Evolutionary conservation across 148 eudicot species (phyloP).

Genomic region (Camellia sinensis): DNA sequence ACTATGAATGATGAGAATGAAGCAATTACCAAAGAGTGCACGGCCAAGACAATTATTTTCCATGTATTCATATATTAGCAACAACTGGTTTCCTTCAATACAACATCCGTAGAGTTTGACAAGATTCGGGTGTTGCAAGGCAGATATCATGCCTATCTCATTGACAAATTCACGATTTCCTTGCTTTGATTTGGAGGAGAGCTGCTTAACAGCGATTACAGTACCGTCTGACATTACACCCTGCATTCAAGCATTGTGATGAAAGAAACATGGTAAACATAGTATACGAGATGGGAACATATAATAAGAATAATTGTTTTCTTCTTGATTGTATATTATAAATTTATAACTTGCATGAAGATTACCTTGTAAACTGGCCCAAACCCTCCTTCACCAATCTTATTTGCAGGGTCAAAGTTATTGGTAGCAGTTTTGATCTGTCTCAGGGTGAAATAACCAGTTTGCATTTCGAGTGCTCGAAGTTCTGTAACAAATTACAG

Average conservation of each 20-base stretch:
- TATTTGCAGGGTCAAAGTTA: constrained; percentile 50
- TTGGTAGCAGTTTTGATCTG: constrained; percentile 49
- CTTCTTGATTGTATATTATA: neutral
- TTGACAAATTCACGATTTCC: constrained; percentile 67
- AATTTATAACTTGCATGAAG: constrained; percentile 1
- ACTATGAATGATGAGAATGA: neutral
- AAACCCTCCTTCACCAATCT: constrained; percentile 81
- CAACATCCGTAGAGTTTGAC: constrained; percentile 70
- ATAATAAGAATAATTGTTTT: neutral
- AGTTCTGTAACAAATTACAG: constrained; percentile 20
- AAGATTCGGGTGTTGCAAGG: constrained; percentile 67
- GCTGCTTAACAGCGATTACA: constrained; percentile 70
- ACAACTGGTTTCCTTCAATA: constrained; percentile 61
- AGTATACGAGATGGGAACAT: neutral
- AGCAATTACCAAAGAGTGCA: constrained; percentile 53
- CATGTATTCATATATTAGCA: constrained; percentile 62
- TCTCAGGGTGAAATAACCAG: constrained; percentile 36
- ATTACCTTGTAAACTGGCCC: constrained; percentile 74
- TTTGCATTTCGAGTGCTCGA: constrained; percentile 38
- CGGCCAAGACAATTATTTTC: constrained; percentile 64
- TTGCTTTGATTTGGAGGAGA: constrained; percentile 66
- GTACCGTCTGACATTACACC: constrained; percentile 54
- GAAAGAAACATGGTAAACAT: neutral
- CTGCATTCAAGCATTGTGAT: constrained; percentile 22
- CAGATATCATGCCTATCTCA: constrained; percentile 70